phyloP scores from a whole-genome alignment of 495 filamentous ascomycete genomes.

The Recurvomyces mirabilis region DNA sequence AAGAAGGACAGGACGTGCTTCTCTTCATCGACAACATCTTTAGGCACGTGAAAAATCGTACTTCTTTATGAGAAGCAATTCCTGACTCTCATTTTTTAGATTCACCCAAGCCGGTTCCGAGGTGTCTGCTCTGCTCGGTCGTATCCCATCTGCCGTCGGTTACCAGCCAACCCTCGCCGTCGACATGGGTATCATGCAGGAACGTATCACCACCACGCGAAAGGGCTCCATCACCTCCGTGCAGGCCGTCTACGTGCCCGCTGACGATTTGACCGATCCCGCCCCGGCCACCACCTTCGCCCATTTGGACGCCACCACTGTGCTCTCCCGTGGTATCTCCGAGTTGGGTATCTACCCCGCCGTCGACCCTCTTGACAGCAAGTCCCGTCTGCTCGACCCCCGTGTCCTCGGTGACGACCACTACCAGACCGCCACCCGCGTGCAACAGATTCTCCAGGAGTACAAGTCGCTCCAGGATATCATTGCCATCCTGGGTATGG shows the following conservation, averaged over 20 bases:
- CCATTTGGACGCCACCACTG: slow-evolving; percentile 99
- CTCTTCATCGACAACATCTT: slow-evolving; percentile 99
- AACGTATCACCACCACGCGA: slow-evolving; percentile 98
- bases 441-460: slow-evolving; percentile 99
- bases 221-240: slow-evolving; percentile 99
- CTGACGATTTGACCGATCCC: slow-evolving; percentile 99
- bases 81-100: too few relatives aligned
- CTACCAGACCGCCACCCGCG: slow-evolving; percentile 85
- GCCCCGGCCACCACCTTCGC: slow-evolving; percentile 99
- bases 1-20: slow-evolving; percentile 97
- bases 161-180: slow-evolving; percentile 99
- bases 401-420: slow-evolving; percentile 96
- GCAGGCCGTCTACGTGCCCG: slow-evolving; percentile 99
- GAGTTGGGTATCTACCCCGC: slow-evolving; percentile 99
- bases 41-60: slow-evolving; percentile 67
- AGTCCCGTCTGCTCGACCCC: slow-evolving; percentile 98
- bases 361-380: slow-evolving; percentile 98
- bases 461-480: slow-evolving; percentile 99
- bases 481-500: slow-evolving; percentile 99
- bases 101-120: slow-evolving; percentile 99
- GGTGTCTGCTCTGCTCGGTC: slow-evolving; percentile 97
- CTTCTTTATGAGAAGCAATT: slow-evolving; percentile 99
- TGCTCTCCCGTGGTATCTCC: slow-evolving; percentile 99
- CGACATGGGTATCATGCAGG: slow-evolving; percentile 99
- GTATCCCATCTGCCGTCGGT: slow-evolving; percentile 99